phyloP scores from a whole-genome alignment of 2,329 filamentous ascomycete genomes.

The Trichoderma arundinaceum region DNA sequence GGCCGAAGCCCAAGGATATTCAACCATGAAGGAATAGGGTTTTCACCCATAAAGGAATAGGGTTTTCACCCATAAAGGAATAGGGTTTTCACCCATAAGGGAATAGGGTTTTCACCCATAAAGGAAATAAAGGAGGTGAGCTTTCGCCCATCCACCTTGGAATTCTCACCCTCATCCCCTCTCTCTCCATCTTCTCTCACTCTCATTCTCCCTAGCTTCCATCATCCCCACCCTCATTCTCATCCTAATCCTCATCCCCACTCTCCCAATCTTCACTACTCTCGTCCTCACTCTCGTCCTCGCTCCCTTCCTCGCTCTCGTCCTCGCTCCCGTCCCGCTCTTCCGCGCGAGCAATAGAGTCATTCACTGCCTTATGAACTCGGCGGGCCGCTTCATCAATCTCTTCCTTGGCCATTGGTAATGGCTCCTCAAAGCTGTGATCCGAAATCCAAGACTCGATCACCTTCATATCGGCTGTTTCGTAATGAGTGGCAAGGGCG shows the following conservation, averaged over 20 bases:
- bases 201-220: neutral
- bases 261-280: neutral
- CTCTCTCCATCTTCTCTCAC: neutral
- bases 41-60: no score
- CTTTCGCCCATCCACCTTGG: no score
- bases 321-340: neutral
- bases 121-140: no score
- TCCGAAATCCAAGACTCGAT: neutral
- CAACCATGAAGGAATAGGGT: no score
- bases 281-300: neutral
- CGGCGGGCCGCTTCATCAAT: neutral
- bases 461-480: neutral
- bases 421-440: neutral
- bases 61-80: no score
- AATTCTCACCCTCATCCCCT: neutral
- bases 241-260: neutral
- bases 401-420: neutral
- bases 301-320: neutral
- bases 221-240: neutral
- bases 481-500: slow-evolving; percentile 3
- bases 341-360: neutral
- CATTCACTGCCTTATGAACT: neutral
- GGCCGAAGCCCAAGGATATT: no score
- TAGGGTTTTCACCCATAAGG: no score
- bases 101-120: no score